These are phyloP conservation scores for Coniophora puteana DNA, from an alignment of 1,284 basidiomycete species.

Conservation along the genomic window DNA sequence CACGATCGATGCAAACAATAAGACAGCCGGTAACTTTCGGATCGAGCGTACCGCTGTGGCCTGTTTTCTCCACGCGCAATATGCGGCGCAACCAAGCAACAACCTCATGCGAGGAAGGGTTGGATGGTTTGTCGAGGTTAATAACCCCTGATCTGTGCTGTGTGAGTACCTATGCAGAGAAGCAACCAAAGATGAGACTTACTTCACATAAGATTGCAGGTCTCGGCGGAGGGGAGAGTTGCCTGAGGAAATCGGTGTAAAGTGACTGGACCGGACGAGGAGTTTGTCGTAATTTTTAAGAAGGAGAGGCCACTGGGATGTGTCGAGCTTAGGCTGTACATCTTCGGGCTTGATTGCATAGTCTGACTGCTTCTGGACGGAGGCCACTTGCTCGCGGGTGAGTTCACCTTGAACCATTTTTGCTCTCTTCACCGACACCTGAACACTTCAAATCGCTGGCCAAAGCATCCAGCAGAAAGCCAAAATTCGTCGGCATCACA, in stretches of 20 bases:
- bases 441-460: no score
- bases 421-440: no score
- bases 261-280: slow-evolving; percentile 93
- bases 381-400: slow-evolving; percentile 63
- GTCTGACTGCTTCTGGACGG: slow-evolving; percentile 72
- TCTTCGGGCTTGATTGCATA: slow-evolving; percentile 83
- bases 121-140: slow-evolving; percentile 99
- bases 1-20: slow-evolving; percentile 99
- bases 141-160: slow-evolving; percentile 86
- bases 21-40: slow-evolving; percentile 99
- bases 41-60: slow-evolving; percentile 96
- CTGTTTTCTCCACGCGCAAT: slow-evolving; percentile 95
- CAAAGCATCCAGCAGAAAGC: background rate
- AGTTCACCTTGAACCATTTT: no score
- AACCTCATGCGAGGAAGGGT: slow-evolving; percentile 99
- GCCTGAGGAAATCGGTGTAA: slow-evolving; percentile 94
- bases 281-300: slow-evolving; percentile 99
- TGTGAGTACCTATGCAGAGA: slow-evolving; percentile 9
- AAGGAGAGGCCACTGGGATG: slow-evolving; percentile 96
- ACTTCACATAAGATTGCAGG: slow-evolving; percentile 89
- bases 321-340: slow-evolving; percentile 78
- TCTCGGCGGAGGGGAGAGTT: slow-evolving; percentile 94
- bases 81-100: slow-evolving; percentile 99
- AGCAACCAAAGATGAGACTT: slow-evolving; percentile 16
- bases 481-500: no score